phyloP scores from a whole-genome alignment of 768 basidiomycete species.

The Suillus brevipes region DNA sequence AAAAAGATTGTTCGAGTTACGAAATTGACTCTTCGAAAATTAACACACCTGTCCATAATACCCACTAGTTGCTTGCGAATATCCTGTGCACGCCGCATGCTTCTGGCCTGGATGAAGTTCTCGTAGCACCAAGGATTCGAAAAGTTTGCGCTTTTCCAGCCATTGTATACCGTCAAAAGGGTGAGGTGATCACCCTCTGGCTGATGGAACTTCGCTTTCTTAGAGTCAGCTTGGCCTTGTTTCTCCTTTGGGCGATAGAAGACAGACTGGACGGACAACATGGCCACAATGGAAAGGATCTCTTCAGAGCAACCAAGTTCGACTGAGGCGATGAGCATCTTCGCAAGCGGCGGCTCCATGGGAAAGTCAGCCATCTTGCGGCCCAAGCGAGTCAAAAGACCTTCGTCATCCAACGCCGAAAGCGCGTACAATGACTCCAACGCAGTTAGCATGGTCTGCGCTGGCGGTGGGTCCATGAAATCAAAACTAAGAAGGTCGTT shows the following conservation, averaged over 20 bases:
- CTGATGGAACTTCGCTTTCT: constrained; percentile 99
- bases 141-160: constrained; percentile 95
- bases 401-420: constrained; percentile 96
- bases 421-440: constrained; percentile 92
- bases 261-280: constrained; percentile 94
- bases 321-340: constrained; percentile 98
- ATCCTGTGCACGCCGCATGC: constrained; percentile 96
- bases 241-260: constrained; percentile 99
- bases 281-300: constrained; percentile 94
- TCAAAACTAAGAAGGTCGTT: constrained; percentile 97
- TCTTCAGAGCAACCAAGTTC: constrained; percentile 98
- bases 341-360: constrained; percentile 93
- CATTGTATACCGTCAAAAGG: constrained; percentile 93
- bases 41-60: constrained; percentile 91
- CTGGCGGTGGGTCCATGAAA: constrained; percentile 99
- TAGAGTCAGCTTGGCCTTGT: constrained; percentile 98
- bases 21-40: neutral
- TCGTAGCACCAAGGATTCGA: constrained; percentile 99
- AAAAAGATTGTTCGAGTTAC: constrained; percentile 14
- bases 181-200: constrained; percentile 97
- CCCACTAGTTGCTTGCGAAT: constrained; percentile 96
- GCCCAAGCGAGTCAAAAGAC: constrained; percentile 88
- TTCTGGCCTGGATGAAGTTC: constrained; percentile 97
- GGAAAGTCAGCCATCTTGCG: constrained; percentile 99
- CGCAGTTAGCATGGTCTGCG: constrained; percentile 95